These are phyloP conservation scores for Chamaenerion angustifolium DNA, from an alignment of 345 rosid genomes.

Conservation along the genomic window DNA sequence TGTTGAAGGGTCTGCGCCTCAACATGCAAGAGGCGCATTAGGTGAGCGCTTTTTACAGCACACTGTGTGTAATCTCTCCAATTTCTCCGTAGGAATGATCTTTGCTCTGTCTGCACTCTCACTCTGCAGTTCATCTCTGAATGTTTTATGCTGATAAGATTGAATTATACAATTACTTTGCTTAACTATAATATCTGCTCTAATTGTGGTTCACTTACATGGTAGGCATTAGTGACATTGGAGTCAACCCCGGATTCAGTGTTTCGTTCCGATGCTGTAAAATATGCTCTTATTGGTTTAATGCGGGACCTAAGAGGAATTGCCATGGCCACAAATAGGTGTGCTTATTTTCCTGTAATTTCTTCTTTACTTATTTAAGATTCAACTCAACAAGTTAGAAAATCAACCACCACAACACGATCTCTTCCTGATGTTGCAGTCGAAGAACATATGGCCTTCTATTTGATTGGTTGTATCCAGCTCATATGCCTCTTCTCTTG, in stretches of 20 bases:
- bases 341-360: conserved; percentile 1
- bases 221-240: conserved; percentile 67
- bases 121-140: too few species aligned
- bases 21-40: too few species aligned
- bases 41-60: too few species aligned
- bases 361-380: background rate
- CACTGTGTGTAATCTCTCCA: too few species aligned
- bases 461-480: conserved; percentile 97
- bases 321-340: conserved; percentile 96
- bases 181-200: background rate
- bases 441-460: conserved; percentile 85
- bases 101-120: too few species aligned
- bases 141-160: too few species aligned
- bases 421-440: conserved; percentile 33
- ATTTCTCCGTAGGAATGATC: too few species aligned
- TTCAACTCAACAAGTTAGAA: background rate
- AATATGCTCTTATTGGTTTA: conserved; percentile 80
- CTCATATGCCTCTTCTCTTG: conserved; percentile 88
- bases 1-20: too few species aligned
- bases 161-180: background rate
- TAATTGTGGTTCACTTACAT: conserved; percentile 9
- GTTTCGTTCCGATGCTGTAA: conserved; percentile 86
- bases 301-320: conserved; percentile 99
- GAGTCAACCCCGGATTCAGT: conserved; percentile 79
- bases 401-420: background rate